phyloP scores from a whole-genome alignment of 1,284 basidiomycete genomes.

The Trametes polyzona region DNA sequence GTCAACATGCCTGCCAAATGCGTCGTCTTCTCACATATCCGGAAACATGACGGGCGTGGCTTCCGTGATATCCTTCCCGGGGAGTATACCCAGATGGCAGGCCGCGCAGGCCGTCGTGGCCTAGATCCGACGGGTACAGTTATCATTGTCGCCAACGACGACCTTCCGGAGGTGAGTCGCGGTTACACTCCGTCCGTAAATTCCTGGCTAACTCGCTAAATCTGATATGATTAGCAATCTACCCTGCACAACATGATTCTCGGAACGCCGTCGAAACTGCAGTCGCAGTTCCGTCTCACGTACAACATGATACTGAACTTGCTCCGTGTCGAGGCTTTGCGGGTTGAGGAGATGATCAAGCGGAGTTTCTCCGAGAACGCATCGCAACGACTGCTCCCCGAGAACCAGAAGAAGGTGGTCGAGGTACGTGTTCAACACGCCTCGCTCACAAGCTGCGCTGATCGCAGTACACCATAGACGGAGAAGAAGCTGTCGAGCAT shows the following conservation, averaged over 20 bases:
- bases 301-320: slow-evolving; percentile 99
- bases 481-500: slow-evolving; percentile 76
- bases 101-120: slow-evolving; percentile 94
- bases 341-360: slow-evolving; percentile 99
- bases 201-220: neutral
- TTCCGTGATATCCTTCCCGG: slow-evolving; percentile 92
- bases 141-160: slow-evolving; percentile 86
- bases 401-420: slow-evolving; percentile 87
- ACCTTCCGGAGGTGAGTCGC: slow-evolving; percentile 79
- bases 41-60: slow-evolving; percentile 94
- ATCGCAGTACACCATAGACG: slow-evolving; percentile 50
- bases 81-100: slow-evolving; percentile 99
- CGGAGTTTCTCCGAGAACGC: slow-evolving; percentile 98
- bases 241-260: slow-evolving; percentile 91
- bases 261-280: slow-evolving; percentile 89
- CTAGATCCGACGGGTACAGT: slow-evolving; percentile 96
- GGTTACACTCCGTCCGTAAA: neutral
- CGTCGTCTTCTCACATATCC: slow-evolving; percentile 94
- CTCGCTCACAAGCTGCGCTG: neutral
- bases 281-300: slow-evolving; percentile 96
- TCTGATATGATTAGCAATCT: slow-evolving; percentile 55
- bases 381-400: slow-evolving; percentile 89
- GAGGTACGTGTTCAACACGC: slow-evolving; percentile 54
- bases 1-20: slow-evolving; percentile 99
- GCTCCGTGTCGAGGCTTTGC: slow-evolving; percentile 92